Percentiles rank a stretch among this genome's conserved stretches.
Evolutionary conservation across 169 alveolate species (phyloP).

Genomic region (Nephromyces sp.): DNA sequence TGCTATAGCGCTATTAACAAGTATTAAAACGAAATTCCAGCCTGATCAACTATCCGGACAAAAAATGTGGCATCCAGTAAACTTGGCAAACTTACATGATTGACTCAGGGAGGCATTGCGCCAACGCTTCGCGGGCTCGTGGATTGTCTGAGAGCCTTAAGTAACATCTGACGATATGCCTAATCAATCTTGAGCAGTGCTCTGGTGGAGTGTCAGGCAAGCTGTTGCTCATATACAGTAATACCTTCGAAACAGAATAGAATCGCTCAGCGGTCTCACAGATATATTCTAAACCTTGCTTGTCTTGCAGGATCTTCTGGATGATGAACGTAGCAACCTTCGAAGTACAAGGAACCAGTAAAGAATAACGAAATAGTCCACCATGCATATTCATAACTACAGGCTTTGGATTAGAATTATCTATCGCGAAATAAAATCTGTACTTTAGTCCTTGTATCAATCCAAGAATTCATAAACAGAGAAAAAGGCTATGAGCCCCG

Average conservation of each 20-base stretch:
- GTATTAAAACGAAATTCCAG: too few relatives aligned
- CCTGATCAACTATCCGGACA: too few relatives aligned
- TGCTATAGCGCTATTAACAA: too few relatives aligned
- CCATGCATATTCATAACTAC: too few relatives aligned
- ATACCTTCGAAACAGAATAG: slow-evolving; percentile 89
- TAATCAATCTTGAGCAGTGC: slow-evolving; percentile 15
- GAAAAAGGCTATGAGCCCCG: too few relatives aligned
- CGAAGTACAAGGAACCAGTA: not conserved
- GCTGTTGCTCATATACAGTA: slow-evolving; percentile 83
- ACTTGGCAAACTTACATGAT: slow-evolving; percentile 26
- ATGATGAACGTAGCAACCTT: slow-evolving; percentile 93
- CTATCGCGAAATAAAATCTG: too few relatives aligned
- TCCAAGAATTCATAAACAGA: too few relatives aligned
- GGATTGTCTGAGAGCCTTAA: slow-evolving; percentile 89
- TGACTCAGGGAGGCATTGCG: slow-evolving; percentile 54
- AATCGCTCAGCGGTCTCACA: slow-evolving; percentile 96
- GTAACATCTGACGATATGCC: slow-evolving; percentile 73
- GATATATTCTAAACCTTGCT: slow-evolving; percentile 85
- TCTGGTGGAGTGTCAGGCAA: slow-evolving; percentile 22
- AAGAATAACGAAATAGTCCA: too few relatives aligned
- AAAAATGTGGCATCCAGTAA: too few relatives aligned
- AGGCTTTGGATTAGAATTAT: too few relatives aligned
- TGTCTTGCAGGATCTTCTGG: slow-evolving; percentile 92
- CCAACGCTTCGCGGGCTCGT: slow-evolving; percentile 76
- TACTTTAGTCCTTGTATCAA: too few relatives aligned